A percentile compares a stretch with the other conserved stretches of the same genome.
phyloP scores from a whole-genome alignment of 2,329 filamentous ascomycete genomes.

The Xylariaceae sp. region DNA sequence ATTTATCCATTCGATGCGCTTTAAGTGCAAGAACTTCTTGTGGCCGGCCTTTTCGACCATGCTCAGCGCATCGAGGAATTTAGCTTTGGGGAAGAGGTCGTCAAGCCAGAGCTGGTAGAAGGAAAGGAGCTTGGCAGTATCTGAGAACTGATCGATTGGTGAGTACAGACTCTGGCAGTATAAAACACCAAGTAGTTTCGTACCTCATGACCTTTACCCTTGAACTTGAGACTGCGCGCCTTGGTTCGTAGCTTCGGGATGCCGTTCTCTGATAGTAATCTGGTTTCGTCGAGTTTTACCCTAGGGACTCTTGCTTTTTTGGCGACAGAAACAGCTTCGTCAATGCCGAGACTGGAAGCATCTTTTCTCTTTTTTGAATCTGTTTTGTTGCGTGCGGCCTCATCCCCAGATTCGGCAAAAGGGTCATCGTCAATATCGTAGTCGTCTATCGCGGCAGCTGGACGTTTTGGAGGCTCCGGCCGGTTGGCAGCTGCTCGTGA shows the following conservation, averaged over 20 bases:
- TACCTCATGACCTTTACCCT: conserved; percentile 92
- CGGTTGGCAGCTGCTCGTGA: conserved; percentile 20
- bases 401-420: conserved; percentile 41
- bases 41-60: conserved; percentile 96
- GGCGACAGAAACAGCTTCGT: conserved; percentile 78
- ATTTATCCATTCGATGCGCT: conserved; percentile 79
- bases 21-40: conserved; percentile 69
- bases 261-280: conserved; percentile 76
- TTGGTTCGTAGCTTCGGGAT: conserved; percentile 76
- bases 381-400: conserved; percentile 28
- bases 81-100: conserved; percentile 89
- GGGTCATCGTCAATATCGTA: conserved; percentile 63
- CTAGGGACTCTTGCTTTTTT: conserved; percentile 69
- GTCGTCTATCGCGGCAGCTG: conserved; percentile 67
- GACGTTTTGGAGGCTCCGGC: conserved; percentile 32
- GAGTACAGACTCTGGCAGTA: conserved; percentile 2
- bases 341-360: conserved; percentile 64
- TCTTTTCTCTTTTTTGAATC: conserved; percentile 47
- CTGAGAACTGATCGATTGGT: conserved; percentile 63
- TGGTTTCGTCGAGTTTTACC: conserved; percentile 83
- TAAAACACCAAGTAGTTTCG: neutral
- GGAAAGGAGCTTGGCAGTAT: conserved; percentile 74
- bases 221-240: conserved; percentile 70
- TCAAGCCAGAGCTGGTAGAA: conserved; percentile 98
- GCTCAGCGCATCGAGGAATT: conserved; percentile 80